Conservation (phyloP, 2,329 filamentous ascomycete genomes). For the Paramyrothecium sp. region DNA sequence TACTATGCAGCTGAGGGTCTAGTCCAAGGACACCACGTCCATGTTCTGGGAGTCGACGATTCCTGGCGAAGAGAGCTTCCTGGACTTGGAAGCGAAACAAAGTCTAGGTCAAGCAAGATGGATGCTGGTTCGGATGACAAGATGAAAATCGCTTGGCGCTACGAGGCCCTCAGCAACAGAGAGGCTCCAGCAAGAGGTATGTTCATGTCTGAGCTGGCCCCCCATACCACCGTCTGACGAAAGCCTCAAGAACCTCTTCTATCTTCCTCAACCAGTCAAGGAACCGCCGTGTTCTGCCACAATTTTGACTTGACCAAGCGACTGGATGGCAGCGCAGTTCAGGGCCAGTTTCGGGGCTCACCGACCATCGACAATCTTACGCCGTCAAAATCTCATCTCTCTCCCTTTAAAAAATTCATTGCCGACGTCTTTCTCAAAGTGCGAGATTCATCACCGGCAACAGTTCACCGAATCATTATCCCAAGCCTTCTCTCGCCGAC, state of each 20-base stretch:
- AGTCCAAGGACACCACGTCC: constrained; percentile 84
- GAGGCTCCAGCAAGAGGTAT: constrained; percentile 66
- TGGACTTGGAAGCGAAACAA: constrained; percentile 53
- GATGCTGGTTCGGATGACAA: constrained; percentile 57
- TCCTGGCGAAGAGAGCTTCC: constrained; percentile 83
- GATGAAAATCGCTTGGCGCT: constrained; percentile 99
- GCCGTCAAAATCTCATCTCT: constrained; percentile 15
- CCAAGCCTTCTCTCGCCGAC: constrained; percentile 85
- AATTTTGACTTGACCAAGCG: constrained; percentile 70
- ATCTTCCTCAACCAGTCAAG: constrained; percentile 14
- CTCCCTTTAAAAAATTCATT: constrained; percentile 61
- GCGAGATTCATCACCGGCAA: constrained; percentile 53
- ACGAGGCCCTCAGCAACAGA: constrained; percentile 74
- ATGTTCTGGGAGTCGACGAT: constrained; percentile 78
- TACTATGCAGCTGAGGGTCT: constrained; percentile 94
- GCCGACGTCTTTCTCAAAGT: constrained; percentile 55
- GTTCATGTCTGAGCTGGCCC: constrained; percentile 17
- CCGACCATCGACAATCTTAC: constrained; percentile 39
- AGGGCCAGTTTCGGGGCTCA: constrained; percentile 49
- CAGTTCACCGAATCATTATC: constrained; percentile 79
- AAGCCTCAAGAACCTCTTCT: not conserved
- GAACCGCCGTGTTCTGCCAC: constrained; percentile 59
- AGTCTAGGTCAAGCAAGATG: constrained; percentile 37
- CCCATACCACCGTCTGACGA: not conserved
- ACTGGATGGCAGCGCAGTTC: constrained; percentile 47